Conservation (phyloP, 192 early-diverging fungal genomes). For the Pilaira anomala region DNA sequence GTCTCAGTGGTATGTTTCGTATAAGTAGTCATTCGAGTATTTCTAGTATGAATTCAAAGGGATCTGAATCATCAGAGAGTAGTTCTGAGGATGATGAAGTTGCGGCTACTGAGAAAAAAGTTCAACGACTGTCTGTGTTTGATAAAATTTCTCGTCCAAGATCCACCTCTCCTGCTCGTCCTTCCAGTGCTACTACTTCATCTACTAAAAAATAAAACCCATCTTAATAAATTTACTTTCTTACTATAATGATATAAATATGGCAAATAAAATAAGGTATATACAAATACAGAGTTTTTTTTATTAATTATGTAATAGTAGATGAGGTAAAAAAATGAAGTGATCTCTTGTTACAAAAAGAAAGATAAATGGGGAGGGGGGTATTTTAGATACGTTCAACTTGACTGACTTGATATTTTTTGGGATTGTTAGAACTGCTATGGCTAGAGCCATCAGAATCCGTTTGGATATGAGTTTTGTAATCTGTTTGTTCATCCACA, state of each 20-base stretch:
- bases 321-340: background rate
- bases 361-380: background rate
- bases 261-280: conserved; percentile 1
- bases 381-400: conserved; percentile 7
- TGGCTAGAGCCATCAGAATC: background rate
- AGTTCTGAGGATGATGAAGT: conserved; percentile 14
- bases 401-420: conserved; percentile 9
- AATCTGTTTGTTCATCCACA: background rate
- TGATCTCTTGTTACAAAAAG: background rate
- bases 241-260: too few relatives aligned
- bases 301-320: background rate
- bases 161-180: conserved; percentile 19
- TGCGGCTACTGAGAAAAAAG: conserved; percentile 8
- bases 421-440: background rate
- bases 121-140: conserved; percentile 20
- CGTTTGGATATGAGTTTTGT: background rate
- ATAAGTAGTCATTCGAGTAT: conserved; percentile 8
- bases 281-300: conserved; percentile 8
- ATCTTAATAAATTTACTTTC: too few relatives aligned
- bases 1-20: conserved; percentile 26
- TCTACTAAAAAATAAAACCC: too few relatives aligned
- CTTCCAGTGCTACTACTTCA: too few relatives aligned
- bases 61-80: conserved; percentile 1
- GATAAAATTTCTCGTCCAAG: conserved; percentile 20
- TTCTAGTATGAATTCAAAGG: background rate